phyloP scores from a whole-genome alignment of 2,329 filamentous ascomycete species.

The Colletotrichum sp. region DNA sequence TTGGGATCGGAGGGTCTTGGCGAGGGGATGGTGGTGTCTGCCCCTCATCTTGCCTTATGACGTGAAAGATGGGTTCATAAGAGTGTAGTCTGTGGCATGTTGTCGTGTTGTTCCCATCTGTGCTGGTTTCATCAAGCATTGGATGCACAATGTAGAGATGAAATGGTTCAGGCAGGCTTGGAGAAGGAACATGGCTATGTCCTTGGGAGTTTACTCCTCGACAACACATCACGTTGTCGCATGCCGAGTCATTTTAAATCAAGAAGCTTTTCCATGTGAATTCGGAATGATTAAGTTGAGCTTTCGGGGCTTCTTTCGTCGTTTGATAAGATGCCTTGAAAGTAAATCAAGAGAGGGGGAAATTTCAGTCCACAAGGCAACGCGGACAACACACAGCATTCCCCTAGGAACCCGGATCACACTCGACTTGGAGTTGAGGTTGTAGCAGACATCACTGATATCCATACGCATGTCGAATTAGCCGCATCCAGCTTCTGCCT shows the following conservation, averaged over 20 bases:
- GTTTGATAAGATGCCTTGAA: too few relatives aligned
- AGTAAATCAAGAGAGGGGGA: too few relatives aligned
- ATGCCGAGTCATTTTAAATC: background rate
- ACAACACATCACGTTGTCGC: background rate
- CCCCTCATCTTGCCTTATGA: background rate
- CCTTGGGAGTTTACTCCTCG: background rate
- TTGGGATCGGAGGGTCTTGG: background rate
- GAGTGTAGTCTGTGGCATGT: background rate
- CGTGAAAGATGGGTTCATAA: background rate
- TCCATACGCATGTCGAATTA: too few relatives aligned
- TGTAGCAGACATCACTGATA: too few relatives aligned
- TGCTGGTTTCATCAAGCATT: background rate
- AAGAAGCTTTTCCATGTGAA: background rate
- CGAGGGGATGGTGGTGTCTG: background rate
- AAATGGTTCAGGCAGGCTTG: background rate
- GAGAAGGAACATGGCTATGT: accelerated
- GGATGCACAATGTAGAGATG: background rate
- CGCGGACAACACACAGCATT: too few relatives aligned
- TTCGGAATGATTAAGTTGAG: too few relatives aligned
- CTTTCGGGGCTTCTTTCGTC: too few relatives aligned
- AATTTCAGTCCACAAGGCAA: too few relatives aligned
- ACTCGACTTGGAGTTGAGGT: too few relatives aligned
- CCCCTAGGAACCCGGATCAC: too few relatives aligned
- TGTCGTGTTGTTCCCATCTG: accelerated
- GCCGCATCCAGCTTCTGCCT: too few relatives aligned